Conservation (phyloP, 441 rosid genomes). For the Euphorbia schlechtendalii region DNA sequence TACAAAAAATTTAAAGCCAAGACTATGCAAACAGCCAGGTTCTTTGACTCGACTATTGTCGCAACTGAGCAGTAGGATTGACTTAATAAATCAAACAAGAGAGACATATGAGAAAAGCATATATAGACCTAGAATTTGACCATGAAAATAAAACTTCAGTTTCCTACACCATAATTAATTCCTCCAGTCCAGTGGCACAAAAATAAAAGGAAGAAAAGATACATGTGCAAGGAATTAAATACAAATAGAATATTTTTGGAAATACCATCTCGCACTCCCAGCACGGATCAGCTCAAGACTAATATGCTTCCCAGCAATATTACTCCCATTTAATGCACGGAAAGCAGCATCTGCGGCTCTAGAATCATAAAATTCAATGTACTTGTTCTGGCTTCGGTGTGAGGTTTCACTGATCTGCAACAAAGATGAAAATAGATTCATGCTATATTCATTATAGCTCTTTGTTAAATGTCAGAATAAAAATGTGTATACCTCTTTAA, state of each 20-base stretch:
- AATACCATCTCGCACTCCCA: conserved; percentile 33
- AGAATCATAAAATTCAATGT: conserved; percentile 53
- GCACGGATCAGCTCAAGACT: conserved; percentile 41
- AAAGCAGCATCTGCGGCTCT: conserved; percentile 61
- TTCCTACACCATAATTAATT: conserved; percentile 6
- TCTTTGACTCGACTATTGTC: background rate
- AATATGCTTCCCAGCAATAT: conserved; percentile 45
- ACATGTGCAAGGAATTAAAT: conserved; percentile 5
- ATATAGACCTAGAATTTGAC: background rate
- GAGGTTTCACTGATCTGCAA: conserved; percentile 45
- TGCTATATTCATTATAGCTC: background rate
- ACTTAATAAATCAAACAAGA: background rate
- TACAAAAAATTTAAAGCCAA: background rate
- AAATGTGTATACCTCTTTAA: conserved; percentile 41
- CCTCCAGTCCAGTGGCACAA: background rate
- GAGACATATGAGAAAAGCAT: background rate
- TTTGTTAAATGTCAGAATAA: too few relatives aligned
- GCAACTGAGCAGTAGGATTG: background rate
- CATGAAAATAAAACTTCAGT: background rate
- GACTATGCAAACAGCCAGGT: background rate
- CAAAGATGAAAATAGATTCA: conserved; percentile 13
- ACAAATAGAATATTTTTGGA: conserved; percentile 10
- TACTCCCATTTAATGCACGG: conserved; percentile 33
- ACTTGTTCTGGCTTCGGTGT: conserved; percentile 36
- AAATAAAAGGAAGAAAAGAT: background rate